Conservation (phyloP, 495 filamentous ascomycete genomes). For the Penicillium arizonense region DNA sequence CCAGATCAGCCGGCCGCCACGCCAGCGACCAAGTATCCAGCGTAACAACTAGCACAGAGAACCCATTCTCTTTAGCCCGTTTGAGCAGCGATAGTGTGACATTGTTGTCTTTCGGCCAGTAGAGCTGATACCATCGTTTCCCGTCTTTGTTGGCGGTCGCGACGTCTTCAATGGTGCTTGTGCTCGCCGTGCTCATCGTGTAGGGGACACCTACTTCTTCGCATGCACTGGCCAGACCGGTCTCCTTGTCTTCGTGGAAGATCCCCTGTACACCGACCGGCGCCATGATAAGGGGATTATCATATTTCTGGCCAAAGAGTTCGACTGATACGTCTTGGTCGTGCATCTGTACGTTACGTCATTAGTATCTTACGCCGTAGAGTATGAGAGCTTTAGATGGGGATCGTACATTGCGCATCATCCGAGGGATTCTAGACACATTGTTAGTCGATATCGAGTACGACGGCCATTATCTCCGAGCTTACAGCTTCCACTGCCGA, state of each 20-base stretch:
- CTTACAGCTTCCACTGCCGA: constrained; percentile 60
- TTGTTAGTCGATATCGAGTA: neutral
- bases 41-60: constrained; percentile 46
- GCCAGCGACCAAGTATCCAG: constrained; percentile 43
- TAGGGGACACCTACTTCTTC: constrained; percentile 53
- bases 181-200: constrained; percentile 56
- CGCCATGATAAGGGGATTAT: constrained; percentile 54
- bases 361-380: constrained; percentile 2
- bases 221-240: constrained; percentile 51
- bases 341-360: constrained; percentile 24
- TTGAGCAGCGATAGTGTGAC: constrained; percentile 58
- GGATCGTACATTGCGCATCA: constrained; percentile 32
- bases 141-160: constrained; percentile 37
- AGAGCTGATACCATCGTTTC: constrained; percentile 65
- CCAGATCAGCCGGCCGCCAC: constrained; percentile 63
- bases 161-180: constrained; percentile 55
- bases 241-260: constrained; percentile 56
- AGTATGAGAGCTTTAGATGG: neutral
- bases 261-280: constrained; percentile 59
- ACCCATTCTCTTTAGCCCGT: constrained; percentile 55
- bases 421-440: constrained; percentile 34
- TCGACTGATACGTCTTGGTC: constrained; percentile 52
- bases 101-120: constrained; percentile 61
- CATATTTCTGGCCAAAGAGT: constrained; percentile 56
- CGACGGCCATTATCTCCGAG: neutral